Conservation (phyloP, 768 basidiomycete genomes). For the Mycena sanguinolenta region DNA sequence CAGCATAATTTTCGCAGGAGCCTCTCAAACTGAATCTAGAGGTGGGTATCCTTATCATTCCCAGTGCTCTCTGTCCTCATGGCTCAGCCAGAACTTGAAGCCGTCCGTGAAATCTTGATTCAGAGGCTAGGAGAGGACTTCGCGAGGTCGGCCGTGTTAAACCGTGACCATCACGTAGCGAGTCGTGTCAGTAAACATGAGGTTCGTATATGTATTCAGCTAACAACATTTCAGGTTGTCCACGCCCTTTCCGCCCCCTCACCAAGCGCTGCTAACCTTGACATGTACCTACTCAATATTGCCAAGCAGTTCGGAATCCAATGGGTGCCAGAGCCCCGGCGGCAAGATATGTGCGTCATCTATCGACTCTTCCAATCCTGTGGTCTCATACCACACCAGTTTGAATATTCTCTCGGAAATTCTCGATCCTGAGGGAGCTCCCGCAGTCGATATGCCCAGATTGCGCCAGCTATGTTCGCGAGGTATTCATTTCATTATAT, state of each 20-base stretch:
- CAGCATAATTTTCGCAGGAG: conserved; percentile 71
- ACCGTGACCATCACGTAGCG: conserved; percentile 69
- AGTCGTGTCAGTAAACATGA: conserved; percentile 52
- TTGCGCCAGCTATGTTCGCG: conserved; percentile 70
- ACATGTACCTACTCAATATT: conserved; percentile 67
- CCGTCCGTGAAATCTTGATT: conserved; percentile 66
- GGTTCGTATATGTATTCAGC: neutral
- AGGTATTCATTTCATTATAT: conserved; percentile 57
- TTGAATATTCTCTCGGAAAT: conserved; percentile 71
- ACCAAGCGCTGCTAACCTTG: conserved; percentile 69
- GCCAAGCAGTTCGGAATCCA: conserved; percentile 65
- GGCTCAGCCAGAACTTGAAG: conserved; percentile 63
- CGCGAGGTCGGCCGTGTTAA: conserved; percentile 62
- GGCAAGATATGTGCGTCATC: conserved; percentile 71
- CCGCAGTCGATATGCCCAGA: conserved; percentile 66
- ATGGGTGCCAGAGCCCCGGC: conserved; percentile 73
- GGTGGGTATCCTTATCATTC: conserved; percentile 53
- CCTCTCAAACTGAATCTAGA: conserved; percentile 67
- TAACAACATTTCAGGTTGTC: conserved; percentile 55
- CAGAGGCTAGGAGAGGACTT: conserved; percentile 72
- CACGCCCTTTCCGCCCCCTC: conserved; percentile 65
- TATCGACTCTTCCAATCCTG: neutral
- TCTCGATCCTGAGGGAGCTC: conserved; percentile 62
- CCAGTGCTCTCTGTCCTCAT: conserved; percentile 20
- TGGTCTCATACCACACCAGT: conserved; percentile 48